Evolutionary conservation across 371 early-diverging fungal genomes (phyloP).

Genomic region (Furculomyces boomerangus): DNA sequence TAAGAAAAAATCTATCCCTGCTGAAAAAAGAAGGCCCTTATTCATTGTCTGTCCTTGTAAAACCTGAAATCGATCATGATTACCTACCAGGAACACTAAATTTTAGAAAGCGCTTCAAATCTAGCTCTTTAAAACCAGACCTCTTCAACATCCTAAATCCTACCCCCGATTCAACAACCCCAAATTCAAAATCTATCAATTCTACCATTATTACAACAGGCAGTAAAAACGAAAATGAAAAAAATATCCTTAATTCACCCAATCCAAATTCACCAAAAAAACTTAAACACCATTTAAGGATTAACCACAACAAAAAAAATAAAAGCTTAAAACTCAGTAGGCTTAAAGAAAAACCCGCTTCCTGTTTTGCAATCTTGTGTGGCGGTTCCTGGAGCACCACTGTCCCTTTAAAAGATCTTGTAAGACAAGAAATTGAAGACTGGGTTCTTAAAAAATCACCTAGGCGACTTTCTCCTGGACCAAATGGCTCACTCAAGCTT

Average conservation of each 20-base stretch:
- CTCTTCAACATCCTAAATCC: too few species aligned
- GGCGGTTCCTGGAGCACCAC: background rate
- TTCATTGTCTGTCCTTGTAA: background rate
- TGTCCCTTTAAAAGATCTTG: background rate
- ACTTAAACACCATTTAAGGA: too few species aligned
- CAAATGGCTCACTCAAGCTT: background rate
- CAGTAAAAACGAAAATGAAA: too few species aligned
- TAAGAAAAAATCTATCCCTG: background rate
- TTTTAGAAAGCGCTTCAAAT: background rate
- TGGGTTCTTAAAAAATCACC: background rate
- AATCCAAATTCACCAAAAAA: too few species aligned
- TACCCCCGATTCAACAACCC: too few species aligned
- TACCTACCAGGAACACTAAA: background rate
- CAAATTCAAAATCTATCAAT: too few species aligned
- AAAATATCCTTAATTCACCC: background rate
- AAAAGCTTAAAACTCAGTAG: background rate
- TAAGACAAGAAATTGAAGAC: background rate
- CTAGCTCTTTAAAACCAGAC: too few species aligned
- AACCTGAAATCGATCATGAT: background rate
- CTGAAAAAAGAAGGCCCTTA: constrained; percentile 2
- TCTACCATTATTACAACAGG: too few species aligned
- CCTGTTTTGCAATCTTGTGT: background rate
- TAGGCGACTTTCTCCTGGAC: background rate
- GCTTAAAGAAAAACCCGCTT: background rate
- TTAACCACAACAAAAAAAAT: background rate